A percentile compares a stretch with the other conserved stretches of the same genome.
phyloP scores from a whole-genome alignment of 805 yeast species.

The Candida maris region DNA sequence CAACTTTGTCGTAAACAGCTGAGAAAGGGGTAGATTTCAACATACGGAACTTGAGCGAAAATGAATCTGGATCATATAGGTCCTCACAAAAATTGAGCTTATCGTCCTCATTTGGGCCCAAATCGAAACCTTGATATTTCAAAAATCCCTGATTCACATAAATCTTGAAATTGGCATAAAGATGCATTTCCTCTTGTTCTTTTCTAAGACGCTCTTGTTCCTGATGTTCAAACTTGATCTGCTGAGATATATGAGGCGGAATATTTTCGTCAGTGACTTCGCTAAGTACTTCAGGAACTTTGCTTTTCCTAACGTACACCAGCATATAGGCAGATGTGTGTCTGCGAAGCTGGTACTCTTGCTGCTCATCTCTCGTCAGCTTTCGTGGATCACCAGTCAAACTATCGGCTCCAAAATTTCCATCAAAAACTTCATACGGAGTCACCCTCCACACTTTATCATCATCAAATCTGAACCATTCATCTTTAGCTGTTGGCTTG shows the following conservation, averaged over 20 bases:
- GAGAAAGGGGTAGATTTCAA: slow-evolving; percentile 53
- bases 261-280: slow-evolving; percentile 51
- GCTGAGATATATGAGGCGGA: slow-evolving; percentile 66
- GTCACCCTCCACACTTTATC: slow-evolving; percentile 91
- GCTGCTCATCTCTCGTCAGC: slow-evolving; percentile 57
- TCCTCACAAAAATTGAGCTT: slow-evolving; percentile 45
- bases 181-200: slow-evolving; percentile 69
- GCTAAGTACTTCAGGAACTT: slow-evolving; percentile 54
- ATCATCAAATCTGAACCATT: slow-evolving; percentile 94
- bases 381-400: slow-evolving; percentile 45
- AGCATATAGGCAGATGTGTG: slow-evolving; percentile 97
- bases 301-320: slow-evolving; percentile 75
- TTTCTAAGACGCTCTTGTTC: slow-evolving; percentile 51
- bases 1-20: slow-evolving; percentile 48
- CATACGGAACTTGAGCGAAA: slow-evolving; percentile 48
- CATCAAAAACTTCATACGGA: slow-evolving; percentile 79
- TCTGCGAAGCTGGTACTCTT: slow-evolving; percentile 63
- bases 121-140: slow-evolving; percentile 68
- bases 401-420: slow-evolving; percentile 82
- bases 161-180: slow-evolving; percentile 55
- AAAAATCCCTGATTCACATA: slow-evolving; percentile 52
- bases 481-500: slow-evolving; percentile 64
- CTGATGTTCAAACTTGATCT: slow-evolving; percentile 59
- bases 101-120: slow-evolving; percentile 58
- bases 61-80: slow-evolving; percentile 43